phyloP scores from a whole-genome alignment of 2,329 filamentous ascomycete species.

The Fonsecaea monophora region DNA sequence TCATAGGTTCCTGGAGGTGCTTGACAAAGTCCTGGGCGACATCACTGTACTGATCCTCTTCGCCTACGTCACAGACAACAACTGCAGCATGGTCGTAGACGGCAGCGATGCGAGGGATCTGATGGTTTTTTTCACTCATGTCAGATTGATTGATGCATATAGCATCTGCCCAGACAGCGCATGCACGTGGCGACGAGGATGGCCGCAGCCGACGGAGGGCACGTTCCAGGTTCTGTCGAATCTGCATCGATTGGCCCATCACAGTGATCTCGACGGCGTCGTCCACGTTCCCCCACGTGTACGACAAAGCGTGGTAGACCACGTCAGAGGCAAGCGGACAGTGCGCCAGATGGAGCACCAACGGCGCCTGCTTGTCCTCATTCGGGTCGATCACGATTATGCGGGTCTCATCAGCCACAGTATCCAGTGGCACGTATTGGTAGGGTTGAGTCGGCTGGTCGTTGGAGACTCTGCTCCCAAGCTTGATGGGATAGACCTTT shows the following conservation, averaged over 20 bases:
- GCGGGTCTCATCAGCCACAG: constrained; percentile 12
- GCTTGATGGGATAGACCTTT: constrained; percentile 14
- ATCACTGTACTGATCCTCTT: constrained; percentile 25
- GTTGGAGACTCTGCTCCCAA: constrained; percentile 4
- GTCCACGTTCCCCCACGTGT: constrained; percentile 7
- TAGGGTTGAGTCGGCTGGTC: constrained; percentile 5
- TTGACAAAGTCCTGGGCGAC: constrained; percentile 26
- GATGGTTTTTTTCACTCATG: constrained; percentile 23
- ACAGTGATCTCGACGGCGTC: constrained; percentile 3
- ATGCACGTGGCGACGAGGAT: neutral
- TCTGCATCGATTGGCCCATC: constrained; percentile 9
- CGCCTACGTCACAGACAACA: constrained; percentile 33
- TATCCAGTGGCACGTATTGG: constrained; percentile 17
- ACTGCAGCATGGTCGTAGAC: constrained; percentile 25
- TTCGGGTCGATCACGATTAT: constrained; percentile 10
- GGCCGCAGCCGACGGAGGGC: constrained; percentile 6
- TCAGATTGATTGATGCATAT: constrained; percentile 29
- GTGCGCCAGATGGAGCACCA: constrained; percentile 11
- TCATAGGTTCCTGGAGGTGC: constrained; percentile 20
- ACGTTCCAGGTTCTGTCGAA: constrained; percentile 11
- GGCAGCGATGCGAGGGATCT: constrained; percentile 29
- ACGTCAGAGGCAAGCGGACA: constrained; percentile 15
- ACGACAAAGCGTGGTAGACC: constrained; percentile 11
- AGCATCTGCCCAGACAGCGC: constrained; percentile 32
- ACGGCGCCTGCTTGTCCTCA: neutral